phyloP scores from a whole-genome alignment of 495 filamentous ascomycete species.

The Aspergillus steynii region DNA sequence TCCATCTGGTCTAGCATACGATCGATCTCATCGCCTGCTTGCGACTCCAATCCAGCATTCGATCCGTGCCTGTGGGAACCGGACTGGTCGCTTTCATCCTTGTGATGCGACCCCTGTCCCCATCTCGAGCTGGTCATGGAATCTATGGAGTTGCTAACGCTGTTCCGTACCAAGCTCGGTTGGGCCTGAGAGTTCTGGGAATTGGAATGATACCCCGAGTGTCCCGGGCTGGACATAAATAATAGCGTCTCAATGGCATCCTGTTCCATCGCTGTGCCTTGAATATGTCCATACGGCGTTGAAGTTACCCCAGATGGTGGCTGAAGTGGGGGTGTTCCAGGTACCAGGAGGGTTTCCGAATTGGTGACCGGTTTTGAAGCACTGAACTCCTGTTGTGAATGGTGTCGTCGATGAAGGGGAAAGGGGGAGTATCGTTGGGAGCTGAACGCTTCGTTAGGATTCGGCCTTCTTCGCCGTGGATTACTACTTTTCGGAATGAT shows the following conservation, averaged over 20 bases:
- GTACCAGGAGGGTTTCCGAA: constrained; percentile 26
- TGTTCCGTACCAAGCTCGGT: constrained; percentile 27
- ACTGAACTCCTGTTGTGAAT: constrained; percentile 37
- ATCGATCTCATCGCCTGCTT: constrained; percentile 52
- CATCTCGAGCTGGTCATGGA: constrained; percentile 18
- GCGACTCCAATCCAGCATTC: constrained; percentile 30
- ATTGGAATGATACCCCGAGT: constrained; percentile 56
- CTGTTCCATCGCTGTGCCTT: constrained; percentile 73
- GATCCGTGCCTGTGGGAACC: constrained; percentile 4
- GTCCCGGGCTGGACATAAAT: constrained; percentile 84
- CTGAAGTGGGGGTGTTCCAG: constrained; percentile 36
- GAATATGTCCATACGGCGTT: constrained; percentile 48
- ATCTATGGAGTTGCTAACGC: constrained; percentile 33
- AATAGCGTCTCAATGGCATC: constrained; percentile 86
- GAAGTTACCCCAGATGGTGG: constrained; percentile 29
- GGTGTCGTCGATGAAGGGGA: constrained; percentile 36
- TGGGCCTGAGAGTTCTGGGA: constrained; percentile 29
- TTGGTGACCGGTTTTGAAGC: constrained; percentile 20
- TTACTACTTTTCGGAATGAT: constrained; percentile 40
- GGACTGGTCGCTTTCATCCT: constrained; percentile 14
- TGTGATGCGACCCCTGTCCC: constrained; percentile 25
- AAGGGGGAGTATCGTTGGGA: constrained; percentile 24
- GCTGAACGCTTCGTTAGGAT: constrained; percentile 36
- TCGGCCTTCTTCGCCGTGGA: constrained; percentile 37
- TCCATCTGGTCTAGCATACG: constrained; percentile 54